These are phyloP conservation scores for Xylariaceae sp. DNA, from an alignment of 2,329 filamentous ascomycete genomes.

Conservation along the genomic window DNA sequence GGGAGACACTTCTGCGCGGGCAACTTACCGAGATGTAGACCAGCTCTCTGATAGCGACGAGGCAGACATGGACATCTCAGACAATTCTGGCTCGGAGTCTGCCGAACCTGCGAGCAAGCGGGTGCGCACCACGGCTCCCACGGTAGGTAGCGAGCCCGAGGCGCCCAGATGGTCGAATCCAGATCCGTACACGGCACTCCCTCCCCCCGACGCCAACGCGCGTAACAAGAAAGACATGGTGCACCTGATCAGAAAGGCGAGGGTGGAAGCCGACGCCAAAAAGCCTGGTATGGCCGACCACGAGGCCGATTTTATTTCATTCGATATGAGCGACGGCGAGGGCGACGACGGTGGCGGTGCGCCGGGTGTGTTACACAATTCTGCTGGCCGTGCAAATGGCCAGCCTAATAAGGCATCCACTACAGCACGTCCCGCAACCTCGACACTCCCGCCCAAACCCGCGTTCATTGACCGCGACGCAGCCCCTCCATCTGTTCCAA, in stretches of 20 bases:
- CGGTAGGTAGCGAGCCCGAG: slow-evolving; percentile 32
- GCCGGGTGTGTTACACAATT: not conserved
- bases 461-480: slow-evolving; percentile 2
- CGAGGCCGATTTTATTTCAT: slow-evolving; percentile 83
- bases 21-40: slow-evolving; percentile 47
- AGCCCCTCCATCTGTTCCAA: slow-evolving; percentile 1
- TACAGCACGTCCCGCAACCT: slow-evolving; percentile 19
- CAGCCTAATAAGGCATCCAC: slow-evolving; percentile 29
- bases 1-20: slow-evolving; percentile 35
- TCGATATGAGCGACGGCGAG: slow-evolving; percentile 58
- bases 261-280: slow-evolving; percentile 48
- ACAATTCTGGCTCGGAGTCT: slow-evolving; percentile 31
- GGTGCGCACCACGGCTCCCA: slow-evolving; percentile 23
- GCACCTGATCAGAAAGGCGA: slow-evolving; percentile 84
- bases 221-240: slow-evolving; percentile 81
- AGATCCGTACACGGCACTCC: slow-evolving; percentile 83
- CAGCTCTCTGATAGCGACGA: slow-evolving; percentile 57
- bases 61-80: slow-evolving; percentile 57
- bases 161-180: slow-evolving; percentile 89
- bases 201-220: slow-evolving; percentile 65
- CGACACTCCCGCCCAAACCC: slow-evolving; percentile 11
- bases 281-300: slow-evolving; percentile 46
- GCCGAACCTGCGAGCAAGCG: slow-evolving; percentile 38
- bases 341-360: slow-evolving; percentile 8
- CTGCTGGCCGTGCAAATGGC: slow-evolving; percentile 13